Evolutionary conservation across 176 grass and related monocot species (phyloP).

Genomic region (Rhynchospora breviuscula): DNA sequence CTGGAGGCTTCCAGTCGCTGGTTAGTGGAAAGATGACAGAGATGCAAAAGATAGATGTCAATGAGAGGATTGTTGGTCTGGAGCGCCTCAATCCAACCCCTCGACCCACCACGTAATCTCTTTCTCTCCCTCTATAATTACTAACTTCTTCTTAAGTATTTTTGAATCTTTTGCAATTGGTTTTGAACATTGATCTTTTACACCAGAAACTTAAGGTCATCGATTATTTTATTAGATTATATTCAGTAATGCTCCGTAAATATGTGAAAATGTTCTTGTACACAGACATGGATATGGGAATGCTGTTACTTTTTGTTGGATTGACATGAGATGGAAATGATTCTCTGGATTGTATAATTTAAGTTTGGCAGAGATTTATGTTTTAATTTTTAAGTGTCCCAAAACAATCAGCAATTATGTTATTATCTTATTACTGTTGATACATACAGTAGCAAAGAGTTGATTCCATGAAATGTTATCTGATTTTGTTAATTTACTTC

Average conservation of each 20-base stretch:
- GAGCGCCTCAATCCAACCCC: slow-evolving; percentile 78
- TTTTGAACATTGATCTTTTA: not conserved
- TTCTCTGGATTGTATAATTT: not conserved
- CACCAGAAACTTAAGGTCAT: not conserved
- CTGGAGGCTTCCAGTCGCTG: slow-evolving; percentile 77
- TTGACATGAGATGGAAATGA: not conserved
- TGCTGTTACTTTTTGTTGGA: not conserved
- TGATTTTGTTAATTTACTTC: slow-evolving; percentile 1
- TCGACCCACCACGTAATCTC: slow-evolving; percentile 69
- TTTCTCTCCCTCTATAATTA: not conserved
- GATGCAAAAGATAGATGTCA: slow-evolving; percentile 91
- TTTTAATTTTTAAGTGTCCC: not conserved
- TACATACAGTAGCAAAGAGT: not conserved
- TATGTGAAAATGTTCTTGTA: not conserved
- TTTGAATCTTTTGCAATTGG: not conserved
- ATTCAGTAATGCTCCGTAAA: not conserved
- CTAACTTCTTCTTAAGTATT: slow-evolving; percentile 12
- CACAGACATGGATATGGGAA: not conserved
- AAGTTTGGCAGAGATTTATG: not conserved
- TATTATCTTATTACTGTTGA: not conserved
- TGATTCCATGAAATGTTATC: not conserved
- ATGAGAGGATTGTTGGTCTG: slow-evolving; percentile 85
- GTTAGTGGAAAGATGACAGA: slow-evolving; percentile 69
- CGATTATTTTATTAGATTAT: slow-evolving; percentile 1
- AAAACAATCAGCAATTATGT: not conserved